These are phyloP conservation scores for Allantophomopsis lycopodina DNA, from an alignment of 2,329 filamentous ascomycete genomes.

Conservation along the genomic window DNA sequence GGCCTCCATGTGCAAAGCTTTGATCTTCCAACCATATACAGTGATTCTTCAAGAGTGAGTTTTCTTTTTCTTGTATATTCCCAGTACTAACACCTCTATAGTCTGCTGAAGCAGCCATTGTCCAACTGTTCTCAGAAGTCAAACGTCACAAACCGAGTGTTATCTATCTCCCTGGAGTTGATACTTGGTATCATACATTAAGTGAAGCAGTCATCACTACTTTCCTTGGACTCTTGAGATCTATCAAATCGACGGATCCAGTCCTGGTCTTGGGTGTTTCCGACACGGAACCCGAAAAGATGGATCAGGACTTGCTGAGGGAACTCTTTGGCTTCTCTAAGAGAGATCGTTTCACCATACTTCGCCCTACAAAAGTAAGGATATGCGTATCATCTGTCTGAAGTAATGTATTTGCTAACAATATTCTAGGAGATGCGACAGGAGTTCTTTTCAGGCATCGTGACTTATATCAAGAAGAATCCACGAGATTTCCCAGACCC, in stretches of 20 bases:
- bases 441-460: conserved; percentile 66
- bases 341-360: conserved; percentile 61
- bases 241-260: conserved; percentile 80
- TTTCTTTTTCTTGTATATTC: neutral
- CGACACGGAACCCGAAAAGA: conserved; percentile 50
- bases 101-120: conserved; percentile 63
- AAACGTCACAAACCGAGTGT: conserved; percentile 91
- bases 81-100: conserved; percentile 7
- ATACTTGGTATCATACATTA: conserved; percentile 63
- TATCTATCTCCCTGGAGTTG: conserved; percentile 84
- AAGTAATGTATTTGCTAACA: conserved; percentile 14
- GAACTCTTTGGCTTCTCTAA: conserved; percentile 79
- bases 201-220: conserved; percentile 58
- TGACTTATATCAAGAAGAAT: conserved; percentile 63
- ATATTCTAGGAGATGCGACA: conserved; percentile 40
- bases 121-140: conserved; percentile 82
- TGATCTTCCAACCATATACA: conserved; percentile 75
- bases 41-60: conserved; percentile 63
- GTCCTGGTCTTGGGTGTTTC: conserved; percentile 79
- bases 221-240: conserved; percentile 69
- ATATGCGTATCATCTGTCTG: neutral
- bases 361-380: conserved; percentile 48
- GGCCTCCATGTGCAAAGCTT: conserved; percentile 91
- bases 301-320: conserved; percentile 49
- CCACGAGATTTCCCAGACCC: conserved; percentile 82